These are phyloP conservation scores for Aspergillus puulaauensis DNA, from an alignment of 2,329 filamentous ascomycete species.

Conservation along the genomic window DNA sequence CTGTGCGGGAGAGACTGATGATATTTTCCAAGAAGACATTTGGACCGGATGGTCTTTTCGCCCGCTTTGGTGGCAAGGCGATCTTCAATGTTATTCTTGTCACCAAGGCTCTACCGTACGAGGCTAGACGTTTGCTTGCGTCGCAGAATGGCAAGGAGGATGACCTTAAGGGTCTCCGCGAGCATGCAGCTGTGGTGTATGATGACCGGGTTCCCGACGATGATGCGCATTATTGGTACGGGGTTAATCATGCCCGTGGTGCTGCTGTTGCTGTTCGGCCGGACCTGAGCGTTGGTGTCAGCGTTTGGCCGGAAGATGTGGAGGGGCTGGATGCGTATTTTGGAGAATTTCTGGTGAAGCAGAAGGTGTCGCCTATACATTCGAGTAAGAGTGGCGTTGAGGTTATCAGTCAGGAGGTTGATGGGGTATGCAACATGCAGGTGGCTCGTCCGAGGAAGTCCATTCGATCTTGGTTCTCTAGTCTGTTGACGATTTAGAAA, in stretches of 20 bases:
- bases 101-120: background rate
- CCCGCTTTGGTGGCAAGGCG: background rate
- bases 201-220: background rate
- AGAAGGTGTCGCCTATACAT: background rate
- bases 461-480: background rate
- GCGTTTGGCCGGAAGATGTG: background rate
- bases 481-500: background rate
- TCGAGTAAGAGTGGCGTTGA: background rate
- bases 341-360: background rate
- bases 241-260: slow-evolving; percentile 1
- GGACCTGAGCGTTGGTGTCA: background rate
- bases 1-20: background rate
- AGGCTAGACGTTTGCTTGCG: background rate
- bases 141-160: background rate
- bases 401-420: background rate
- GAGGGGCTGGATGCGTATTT: background rate
- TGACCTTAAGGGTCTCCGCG: background rate
- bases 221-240: slow-evolving; percentile 2
- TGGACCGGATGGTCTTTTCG: background rate
- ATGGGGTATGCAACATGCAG: background rate
- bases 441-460: background rate
- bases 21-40: background rate
- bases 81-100: slow-evolving; percentile 1
- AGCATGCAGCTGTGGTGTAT: background rate
- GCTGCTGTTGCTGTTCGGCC: background rate